Percentiles rank a stretch among this genome's conserved stretches.
Conservation (phyloP, 2,329 filamentous ascomycete species). For the Hypoxylon sp. region DNA sequence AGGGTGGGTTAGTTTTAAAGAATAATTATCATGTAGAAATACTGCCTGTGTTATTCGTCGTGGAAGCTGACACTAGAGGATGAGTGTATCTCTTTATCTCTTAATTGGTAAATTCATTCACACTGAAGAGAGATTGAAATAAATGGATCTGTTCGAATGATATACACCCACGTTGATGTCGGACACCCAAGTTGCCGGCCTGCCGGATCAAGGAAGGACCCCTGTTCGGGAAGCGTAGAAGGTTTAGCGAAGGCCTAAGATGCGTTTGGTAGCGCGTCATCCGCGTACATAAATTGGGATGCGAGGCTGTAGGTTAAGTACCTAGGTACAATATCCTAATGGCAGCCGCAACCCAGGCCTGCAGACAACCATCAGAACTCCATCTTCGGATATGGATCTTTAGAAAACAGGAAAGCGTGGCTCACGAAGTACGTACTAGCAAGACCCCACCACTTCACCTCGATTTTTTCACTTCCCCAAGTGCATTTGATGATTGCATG, state of each 20-base stretch:
- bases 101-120: no score
- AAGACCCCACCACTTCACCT: constrained; percentile 18
- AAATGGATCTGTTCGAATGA: no score
- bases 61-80: background rate
- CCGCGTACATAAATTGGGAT: constrained; percentile 32
- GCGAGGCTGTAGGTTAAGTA: constrained; percentile 18
- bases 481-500: background rate
- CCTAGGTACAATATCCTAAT: constrained; percentile 12
- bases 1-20: background rate
- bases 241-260: constrained; percentile 11
- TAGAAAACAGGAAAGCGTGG: constrained; percentile 25
- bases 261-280: constrained; percentile 28
- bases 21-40: background rate
- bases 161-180: background rate
- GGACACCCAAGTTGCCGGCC: background rate
- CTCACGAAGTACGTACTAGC: constrained; percentile 23
- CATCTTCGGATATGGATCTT: constrained; percentile 20
- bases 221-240: background rate
- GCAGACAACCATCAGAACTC: constrained; percentile 21
- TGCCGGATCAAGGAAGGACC: background rate
- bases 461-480: background rate
- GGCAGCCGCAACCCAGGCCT: constrained; percentile 30
- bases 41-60: background rate
- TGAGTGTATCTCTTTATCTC: background rate
- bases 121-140: no score